Conservation (phyloP, 495 filamentous ascomycete genomes). For the Podospora appendiculata region DNA sequence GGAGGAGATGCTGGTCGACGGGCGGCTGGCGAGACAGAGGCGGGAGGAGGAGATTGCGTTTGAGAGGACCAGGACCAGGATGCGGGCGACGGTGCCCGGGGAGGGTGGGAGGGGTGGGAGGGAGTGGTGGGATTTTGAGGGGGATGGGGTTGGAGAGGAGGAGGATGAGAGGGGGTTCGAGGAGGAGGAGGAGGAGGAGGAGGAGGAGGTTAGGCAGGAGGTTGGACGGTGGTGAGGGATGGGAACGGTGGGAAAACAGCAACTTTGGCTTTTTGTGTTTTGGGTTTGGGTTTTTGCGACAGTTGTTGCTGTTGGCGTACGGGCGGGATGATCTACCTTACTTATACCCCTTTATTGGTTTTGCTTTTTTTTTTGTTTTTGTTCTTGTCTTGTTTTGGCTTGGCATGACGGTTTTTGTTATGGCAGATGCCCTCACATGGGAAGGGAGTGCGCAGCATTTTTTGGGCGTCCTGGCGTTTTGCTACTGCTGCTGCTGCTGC, state of each 20-base stretch:
- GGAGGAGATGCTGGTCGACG: conserved; percentile 40
- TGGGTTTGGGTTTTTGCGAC: neutral
- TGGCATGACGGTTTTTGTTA: neutral
- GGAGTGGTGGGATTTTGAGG: conserved; percentile 19
- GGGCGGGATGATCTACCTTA: neutral
- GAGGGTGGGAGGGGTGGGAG: conserved; percentile 1
- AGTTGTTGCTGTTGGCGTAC: neutral
- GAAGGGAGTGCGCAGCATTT: too few relatives aligned
- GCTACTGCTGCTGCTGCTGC: too few relatives aligned
- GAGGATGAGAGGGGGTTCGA: neutral
- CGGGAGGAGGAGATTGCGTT: conserved; percentile 32
- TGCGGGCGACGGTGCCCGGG: neutral
- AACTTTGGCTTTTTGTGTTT: neutral
- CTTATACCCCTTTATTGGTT: neutral
- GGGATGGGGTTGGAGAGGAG: conserved; percentile 3
- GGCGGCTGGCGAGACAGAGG: conserved; percentile 31
- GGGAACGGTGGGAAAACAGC: neutral
- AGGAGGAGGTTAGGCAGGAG: neutral
- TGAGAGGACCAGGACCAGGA: conserved; percentile 7
- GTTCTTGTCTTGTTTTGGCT: neutral
- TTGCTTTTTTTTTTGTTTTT: neutral
- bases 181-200: neutral
- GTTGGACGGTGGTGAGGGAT: neutral
- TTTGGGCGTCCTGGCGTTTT: too few relatives aligned
- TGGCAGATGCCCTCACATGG: neutral